Evolutionary conservation across 306 rosid genomes (phyloP).

Genomic region (Macrotyloma uniflorum): DNA sequence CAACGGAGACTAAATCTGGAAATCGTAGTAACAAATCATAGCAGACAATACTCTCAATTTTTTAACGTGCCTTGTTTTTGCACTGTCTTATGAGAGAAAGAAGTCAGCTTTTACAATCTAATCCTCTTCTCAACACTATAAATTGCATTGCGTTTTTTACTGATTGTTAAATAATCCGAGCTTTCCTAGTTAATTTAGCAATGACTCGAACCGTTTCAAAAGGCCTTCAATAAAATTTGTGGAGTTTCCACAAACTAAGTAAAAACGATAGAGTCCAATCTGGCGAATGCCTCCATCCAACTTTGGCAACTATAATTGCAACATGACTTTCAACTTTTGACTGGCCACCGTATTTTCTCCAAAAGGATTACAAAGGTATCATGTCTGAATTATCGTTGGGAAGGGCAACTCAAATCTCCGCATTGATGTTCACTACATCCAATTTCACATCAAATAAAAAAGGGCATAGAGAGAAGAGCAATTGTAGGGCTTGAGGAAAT

Average conservation of each 20-base stretch:
- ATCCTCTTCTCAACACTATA: background rate
- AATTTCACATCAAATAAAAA: background rate
- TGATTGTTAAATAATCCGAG: background rate
- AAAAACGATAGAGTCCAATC: background rate
- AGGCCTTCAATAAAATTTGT: background rate
- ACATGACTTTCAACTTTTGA: background rate
- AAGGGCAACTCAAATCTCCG: background rate
- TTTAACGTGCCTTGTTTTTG: too few species aligned
- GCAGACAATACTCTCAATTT: background rate
- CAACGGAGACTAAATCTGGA: background rate
- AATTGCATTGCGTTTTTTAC: background rate
- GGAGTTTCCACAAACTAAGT: background rate
- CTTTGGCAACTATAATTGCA: background rate
- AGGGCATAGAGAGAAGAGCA: background rate
- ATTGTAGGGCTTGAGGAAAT: background rate
- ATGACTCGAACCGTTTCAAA: background rate
- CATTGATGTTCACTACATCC: background rate
- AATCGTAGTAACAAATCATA: background rate
- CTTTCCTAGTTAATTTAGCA: background rate
- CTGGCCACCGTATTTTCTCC: background rate
- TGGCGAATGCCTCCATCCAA: background rate
- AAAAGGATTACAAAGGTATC: background rate
- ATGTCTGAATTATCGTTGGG: background rate
- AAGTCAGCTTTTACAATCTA: constrained; percentile 3
- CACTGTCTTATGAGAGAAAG: background rate